These are phyloP conservation scores for Hericium alpestre DNA, from an alignment of 768 basidiomycete genomes.

Conservation along the genomic window DNA sequence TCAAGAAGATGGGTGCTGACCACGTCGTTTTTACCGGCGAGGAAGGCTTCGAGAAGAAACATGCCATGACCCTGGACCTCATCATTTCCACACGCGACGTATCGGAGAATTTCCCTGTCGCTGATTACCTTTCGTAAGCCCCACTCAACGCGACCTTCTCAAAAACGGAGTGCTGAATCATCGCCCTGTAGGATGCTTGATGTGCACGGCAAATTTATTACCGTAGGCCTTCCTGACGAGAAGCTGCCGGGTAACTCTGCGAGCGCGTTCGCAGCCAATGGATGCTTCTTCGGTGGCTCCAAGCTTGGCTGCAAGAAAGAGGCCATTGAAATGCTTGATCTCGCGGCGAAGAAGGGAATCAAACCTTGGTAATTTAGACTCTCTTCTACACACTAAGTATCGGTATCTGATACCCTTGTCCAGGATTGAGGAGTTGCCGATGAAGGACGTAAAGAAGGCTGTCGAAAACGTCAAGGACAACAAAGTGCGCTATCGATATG, in stretches of 20 bases:
- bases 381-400: not conserved
- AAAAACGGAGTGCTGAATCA: not conserved
- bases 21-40: slow-evolving; percentile 37
- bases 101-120: slow-evolving; percentile 15
- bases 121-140: slow-evolving; percentile 20
- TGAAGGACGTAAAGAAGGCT: slow-evolving; percentile 38
- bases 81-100: slow-evolving; percentile 29
- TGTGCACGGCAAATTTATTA: slow-evolving; percentile 44
- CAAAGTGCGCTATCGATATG: slow-evolving; percentile 43
- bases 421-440: slow-evolving; percentile 31
- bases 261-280: slow-evolving; percentile 17
- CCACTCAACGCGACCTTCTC: not conserved
- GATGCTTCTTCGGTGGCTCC: not conserved
- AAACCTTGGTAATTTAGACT: not conserved
- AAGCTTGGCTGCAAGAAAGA: not conserved
- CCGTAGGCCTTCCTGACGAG: slow-evolving; percentile 46
- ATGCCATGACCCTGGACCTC: slow-evolving; percentile 34
- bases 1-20: slow-evolving; percentile 45
- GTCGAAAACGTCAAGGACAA: slow-evolving; percentile 37
- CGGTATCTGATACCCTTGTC: slow-evolving; percentile 14
- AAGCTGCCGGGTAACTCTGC: slow-evolving; percentile 24
- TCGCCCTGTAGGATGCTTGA: slow-evolving; percentile 25
- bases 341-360: not conserved
- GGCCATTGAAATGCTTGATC: not conserved
- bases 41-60: slow-evolving; percentile 27